Evolutionary conservation across 2,329 filamentous ascomycete species (phyloP), one percentile per base, ranked within the genome.

Genomic region (Colletotrichum sidae): DNA sequence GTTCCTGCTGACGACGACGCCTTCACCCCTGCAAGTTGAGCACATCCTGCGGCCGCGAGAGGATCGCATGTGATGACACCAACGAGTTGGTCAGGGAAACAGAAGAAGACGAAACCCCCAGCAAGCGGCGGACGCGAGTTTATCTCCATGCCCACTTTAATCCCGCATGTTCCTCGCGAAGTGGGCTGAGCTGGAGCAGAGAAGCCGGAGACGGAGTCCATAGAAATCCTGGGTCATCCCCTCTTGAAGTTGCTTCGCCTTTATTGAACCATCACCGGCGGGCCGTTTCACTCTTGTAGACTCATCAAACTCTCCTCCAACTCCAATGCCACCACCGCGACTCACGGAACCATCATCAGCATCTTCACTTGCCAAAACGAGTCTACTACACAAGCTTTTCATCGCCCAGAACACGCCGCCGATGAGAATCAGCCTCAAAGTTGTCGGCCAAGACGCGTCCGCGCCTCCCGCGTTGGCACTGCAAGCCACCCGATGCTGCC

Each of bases 401-500:
- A 13, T 38, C 33, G 11, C 46, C 25, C 7, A 11, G 33, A 41
- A 44, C 42, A 49, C 38, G 41, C 47, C 8, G 17, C 33, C 45
- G 38, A 8, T 7, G 12, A 49, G 45, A 12, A 46, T 46, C 8
- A 17, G 15, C 42, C 35, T 44, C 46, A 17, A 25, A 15, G 17
- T 52, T 35, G 46, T 11, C 55, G 17, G 62, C 51, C 62, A 65
- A 65, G 57, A 38, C n/a, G 12, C n/a, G n/a, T 41, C 57, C 57
- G 57, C 50, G 39, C 38, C 41, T 61, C 57, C 57, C 46, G 51
- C 35, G 51, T 61, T 65, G 57, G 62, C 62, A 47, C 51, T 61
- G 62, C 51, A 65, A 65, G 62, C 62, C 62, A 56, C 57, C 62
- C 62, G 57, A 52, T 25, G 62, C 62, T 17, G 57, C 62, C 57